Base-by-base conservation (phyloP, 805 yeast genomes). In the Nakazawaea sp. region DNA sequence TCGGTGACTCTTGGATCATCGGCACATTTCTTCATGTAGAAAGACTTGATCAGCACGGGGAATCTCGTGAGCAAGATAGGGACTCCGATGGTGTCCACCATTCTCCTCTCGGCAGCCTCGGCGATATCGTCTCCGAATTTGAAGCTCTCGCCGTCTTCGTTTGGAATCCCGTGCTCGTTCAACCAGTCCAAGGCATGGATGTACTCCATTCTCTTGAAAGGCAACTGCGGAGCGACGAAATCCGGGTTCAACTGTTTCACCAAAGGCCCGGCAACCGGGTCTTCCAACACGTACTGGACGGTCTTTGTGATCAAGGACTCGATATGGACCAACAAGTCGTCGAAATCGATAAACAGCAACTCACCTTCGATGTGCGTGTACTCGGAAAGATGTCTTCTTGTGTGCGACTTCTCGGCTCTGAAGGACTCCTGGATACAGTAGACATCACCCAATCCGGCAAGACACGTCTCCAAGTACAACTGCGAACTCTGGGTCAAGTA, bases 61-160 rank as follows among this genome's bases (percentile, higher is more conserved):
- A 92, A 92, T 54, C 89, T 75, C 40, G 78, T 90, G 60, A 92
- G 78, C 50, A 92, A 72, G 50, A 92, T 89, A 47, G 99, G 99
- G 46, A 74, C 83, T 56, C 89, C 89, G 60, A 92, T 82, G 42
- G 84, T 75, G 60, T 92, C 99, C 24, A 96, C 87, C 99, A 92
- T 92, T 64, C 81, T 85, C 61, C 99, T 84, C 74, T 92, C 99
- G 42, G 97, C 98, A 40, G 98, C 98, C 68, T 92, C 99, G 43
- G 97, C 97, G 47, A 92, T 92, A 61, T 92, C 99, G 58, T 92
- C 99, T 61, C 99, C 99, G 50, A 92, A 92, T 64, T 82, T 76
- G 80, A 90, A 92, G 49, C 70, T 66, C 58, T 87, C 83, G 45
- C 92, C 97, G 10, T 90, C 96, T 69, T 92, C 98, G 75, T 90